Evolutionary conservation across 1,139 yeast species (phyloP), one percentile per base, ranked within the genome.

Genomic region (Geotrichum europaeum): DNA sequence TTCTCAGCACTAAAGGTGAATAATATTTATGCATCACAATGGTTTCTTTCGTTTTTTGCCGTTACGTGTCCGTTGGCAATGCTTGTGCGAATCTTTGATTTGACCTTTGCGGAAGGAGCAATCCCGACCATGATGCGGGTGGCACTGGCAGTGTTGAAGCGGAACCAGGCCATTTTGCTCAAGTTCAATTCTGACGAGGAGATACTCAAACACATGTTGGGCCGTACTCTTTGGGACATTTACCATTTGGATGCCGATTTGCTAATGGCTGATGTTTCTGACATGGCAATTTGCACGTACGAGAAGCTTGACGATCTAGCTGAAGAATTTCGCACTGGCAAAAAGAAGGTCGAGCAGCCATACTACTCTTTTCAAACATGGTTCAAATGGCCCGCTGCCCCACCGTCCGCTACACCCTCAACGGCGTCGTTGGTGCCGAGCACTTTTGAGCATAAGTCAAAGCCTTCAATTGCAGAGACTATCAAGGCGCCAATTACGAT

Each of bases 31-130:
- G 77, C 75, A 2, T 70, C 75, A 58, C 89, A 85, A 69, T 85
- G 90, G 90, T 85, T 87, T 79, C 70, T 85, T 61, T 82, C 88
- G 1, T 81, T 85, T 66, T 80, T 80, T 67, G 84, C 87, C 2
- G 84, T 84, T 49, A 86, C 87, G 56, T 79, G 86, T 25, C 89
- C 79, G 56, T 79, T 74, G 72, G 79, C 62, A 68, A 84, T 73
- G 78, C 79, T 73, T 71, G 81, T 76, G 65, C 82, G 75, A 71
- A 78, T 71, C 73, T 85, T 80, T 80, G 88, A 77, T 75, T 76
- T 75, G 71, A 82, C 76, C 64, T 70, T 85, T 62, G 75, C 85
- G 47, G 87, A 85, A 72, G 90, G 90, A 15, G 86, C 86, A 76
- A 81, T 84, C 65, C 77, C 79, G 34, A 87, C 89, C 0, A 74